Percentiles rank a stretch among this genome's conserved stretches.
Evolutionary conservation across 768 basidiomycete species (phyloP).

Genomic region (Trametes sanguinea): DNA sequence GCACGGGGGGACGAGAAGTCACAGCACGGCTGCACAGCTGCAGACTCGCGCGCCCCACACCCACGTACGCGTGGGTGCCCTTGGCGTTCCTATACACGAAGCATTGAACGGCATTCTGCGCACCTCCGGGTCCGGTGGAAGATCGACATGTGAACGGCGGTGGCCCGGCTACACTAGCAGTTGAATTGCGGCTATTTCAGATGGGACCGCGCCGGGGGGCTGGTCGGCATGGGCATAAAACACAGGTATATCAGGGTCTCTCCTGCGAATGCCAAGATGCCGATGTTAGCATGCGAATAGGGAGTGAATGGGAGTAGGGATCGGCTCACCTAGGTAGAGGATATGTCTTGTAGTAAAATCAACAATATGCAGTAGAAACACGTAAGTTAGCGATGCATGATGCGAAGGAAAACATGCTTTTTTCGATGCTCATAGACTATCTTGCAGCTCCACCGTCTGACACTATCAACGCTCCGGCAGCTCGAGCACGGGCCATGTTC

Average conservation of each 20-base stretch:
- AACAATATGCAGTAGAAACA: constrained; percentile 2
- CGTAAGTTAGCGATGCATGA: constrained; percentile 11
- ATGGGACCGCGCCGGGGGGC: too few species aligned
- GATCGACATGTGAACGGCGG: too few species aligned
- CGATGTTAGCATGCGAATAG: neutral
- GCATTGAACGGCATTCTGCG: too few species aligned
- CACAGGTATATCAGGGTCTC: neutral
- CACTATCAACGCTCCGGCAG: neutral
- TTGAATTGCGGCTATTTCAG: neutral
- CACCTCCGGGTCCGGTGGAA: too few species aligned
- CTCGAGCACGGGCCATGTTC: neutral
- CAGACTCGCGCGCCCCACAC: too few species aligned
- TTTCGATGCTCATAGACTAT: neutral
- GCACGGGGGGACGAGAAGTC: too few species aligned
- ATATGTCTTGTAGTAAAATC: neutral
- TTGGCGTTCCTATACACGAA: too few species aligned
- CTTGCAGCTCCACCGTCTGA: too few species aligned
- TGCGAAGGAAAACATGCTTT: neutral
- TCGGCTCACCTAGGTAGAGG: neutral
- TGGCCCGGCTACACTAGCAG: too few species aligned
- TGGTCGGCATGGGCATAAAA: neutral
- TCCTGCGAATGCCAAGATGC: neutral
- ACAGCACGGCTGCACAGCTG: too few species aligned
- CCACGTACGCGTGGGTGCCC: too few species aligned
- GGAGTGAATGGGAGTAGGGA: neutral